Evolutionary conservation across 352 stramenopile species (phyloP), one percentile per base, ranked within the genome.

Genomic region (Blastocystis sp.): DNA sequence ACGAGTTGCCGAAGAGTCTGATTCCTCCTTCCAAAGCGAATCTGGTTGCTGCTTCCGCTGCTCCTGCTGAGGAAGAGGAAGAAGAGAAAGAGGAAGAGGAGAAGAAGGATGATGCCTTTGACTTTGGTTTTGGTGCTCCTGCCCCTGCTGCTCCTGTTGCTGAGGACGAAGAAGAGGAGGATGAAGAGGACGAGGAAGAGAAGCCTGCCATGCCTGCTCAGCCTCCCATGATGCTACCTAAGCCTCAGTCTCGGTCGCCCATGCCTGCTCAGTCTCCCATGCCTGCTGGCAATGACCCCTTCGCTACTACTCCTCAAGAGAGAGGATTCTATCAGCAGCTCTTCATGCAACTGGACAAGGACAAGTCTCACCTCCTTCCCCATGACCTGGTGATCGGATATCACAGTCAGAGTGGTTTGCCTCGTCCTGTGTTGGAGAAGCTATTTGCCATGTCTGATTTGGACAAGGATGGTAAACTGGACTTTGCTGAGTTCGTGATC

Each of bases 361-460:
- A 81, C 34, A 81, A 81, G 59, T n/a, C 34, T 63, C 70, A 80
- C 54, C 4, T 65, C 24, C 10, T 80, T 61, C 34, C 52, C 43
- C 70, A 80, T 43, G 70, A 80, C 60, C 1, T 45, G 19, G 70
- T 80, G 43, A 80, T 80, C 64, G 45, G 38, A 48, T 80, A 80
- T 80, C 70, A 80, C 60, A 63, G 38, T 80, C 70, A 80, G 59
- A 80, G 70, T 80, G 48, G 42, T 79, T 43, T 64, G 64, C 69
- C 69, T 24, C 57, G 60, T 34, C 40, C 57, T 34, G 69, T 79
- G 19, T 34, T 79, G 21, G 69, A 79, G 57, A 60, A 63, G 14
- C 43, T 79, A 2, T 79, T 62, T 10, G 21, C 48, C 24, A 79
- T 79, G 69, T 52, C 66, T 48, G 66, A 76, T 57, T 57, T 76